These are phyloP conservation scores for Ceratobasidium papillatum DNA, from an alignment of 1,284 basidiomycete genomes.

Conservation along the genomic window DNA sequence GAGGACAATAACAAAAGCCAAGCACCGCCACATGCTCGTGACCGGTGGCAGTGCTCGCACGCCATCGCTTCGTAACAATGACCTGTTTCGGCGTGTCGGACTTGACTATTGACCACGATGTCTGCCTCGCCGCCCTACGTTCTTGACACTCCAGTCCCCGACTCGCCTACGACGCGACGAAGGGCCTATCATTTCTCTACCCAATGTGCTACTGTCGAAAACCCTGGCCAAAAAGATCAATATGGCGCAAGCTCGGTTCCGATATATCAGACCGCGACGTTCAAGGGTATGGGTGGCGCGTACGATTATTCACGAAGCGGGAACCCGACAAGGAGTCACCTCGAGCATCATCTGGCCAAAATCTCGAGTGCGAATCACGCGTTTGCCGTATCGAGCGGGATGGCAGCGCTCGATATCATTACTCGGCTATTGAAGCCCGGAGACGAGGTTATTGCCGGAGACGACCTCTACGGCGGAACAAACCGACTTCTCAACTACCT, in stretches of 20 bases:
- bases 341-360: conserved; percentile 95
- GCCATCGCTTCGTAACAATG: conserved; percentile 18
- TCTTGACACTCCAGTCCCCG: conserved; percentile 42
- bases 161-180: conserved; percentile 55
- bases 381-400: conserved; percentile 93
- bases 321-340: conserved; percentile 94
- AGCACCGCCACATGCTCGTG: neutral
- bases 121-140: conserved; percentile 22
- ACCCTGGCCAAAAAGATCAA: conserved; percentile 86
- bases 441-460: conserved; percentile 94
- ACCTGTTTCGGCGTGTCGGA: conserved; percentile 10
- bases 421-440: conserved; percentile 93
- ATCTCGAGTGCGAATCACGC: conserved; percentile 90
- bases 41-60: conserved; percentile 17
- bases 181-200: conserved; percentile 81
- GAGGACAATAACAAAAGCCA: too few relatives aligned
- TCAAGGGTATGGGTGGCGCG: conserved; percentile 91
- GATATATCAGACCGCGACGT: conserved; percentile 98
- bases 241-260: conserved; percentile 94
- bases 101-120: conserved; percentile 15
- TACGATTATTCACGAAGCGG: conserved; percentile 97
- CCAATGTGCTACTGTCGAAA: conserved; percentile 91
- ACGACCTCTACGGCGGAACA: conserved; percentile 98
- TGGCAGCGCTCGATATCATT: conserved; percentile 98
- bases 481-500: conserved; percentile 96